Conservation (phyloP, 192 early-diverging fungal species). For the Phlyctochytrium planicorne region DNA sequence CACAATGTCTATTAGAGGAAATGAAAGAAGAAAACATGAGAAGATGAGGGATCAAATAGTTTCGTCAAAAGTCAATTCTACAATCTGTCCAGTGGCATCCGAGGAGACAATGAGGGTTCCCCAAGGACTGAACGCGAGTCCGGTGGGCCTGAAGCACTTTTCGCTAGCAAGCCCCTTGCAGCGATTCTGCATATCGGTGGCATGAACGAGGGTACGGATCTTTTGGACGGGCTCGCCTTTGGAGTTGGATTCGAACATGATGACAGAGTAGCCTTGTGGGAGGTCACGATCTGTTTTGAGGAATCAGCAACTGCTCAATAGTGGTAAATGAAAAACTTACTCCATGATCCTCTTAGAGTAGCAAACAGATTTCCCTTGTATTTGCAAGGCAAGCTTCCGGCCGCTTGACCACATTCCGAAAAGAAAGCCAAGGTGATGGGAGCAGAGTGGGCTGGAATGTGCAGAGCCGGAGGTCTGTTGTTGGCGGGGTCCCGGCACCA, state of each 20-base stretch:
- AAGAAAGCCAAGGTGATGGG: slow-evolving; percentile 35
- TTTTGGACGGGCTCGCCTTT: not conserved
- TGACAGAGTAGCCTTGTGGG: slow-evolving; percentile 37
- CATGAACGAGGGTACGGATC: not conserved
- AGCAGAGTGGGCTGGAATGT: slow-evolving; percentile 35
- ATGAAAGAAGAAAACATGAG: no score
- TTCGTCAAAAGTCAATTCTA: slow-evolving; percentile 3
- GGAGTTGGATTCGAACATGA: slow-evolving; percentile 20
- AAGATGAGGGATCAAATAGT: no score
- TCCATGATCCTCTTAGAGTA: slow-evolving; percentile 43
- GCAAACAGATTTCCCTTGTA: slow-evolving; percentile 19
- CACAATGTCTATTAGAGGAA: no score
- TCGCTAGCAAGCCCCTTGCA: not conserved
- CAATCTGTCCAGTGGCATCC: not conserved
- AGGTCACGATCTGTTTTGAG: slow-evolving; percentile 25
- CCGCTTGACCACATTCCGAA: slow-evolving; percentile 21
- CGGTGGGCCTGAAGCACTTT: slow-evolving; percentile 3
- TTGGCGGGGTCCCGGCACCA: slow-evolving; percentile 42
- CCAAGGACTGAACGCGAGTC: not conserved
- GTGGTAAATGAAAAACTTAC: slow-evolving; percentile 5
- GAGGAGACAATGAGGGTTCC: not conserved
- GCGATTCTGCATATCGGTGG: not conserved
- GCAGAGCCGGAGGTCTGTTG: slow-evolving; percentile 24
- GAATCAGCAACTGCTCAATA: not conserved
- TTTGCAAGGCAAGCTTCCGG: slow-evolving; percentile 15